phyloP scores from a whole-genome alignment of 192 early-diverging fungal genomes.

The Glomus cerebriforme region DNA sequence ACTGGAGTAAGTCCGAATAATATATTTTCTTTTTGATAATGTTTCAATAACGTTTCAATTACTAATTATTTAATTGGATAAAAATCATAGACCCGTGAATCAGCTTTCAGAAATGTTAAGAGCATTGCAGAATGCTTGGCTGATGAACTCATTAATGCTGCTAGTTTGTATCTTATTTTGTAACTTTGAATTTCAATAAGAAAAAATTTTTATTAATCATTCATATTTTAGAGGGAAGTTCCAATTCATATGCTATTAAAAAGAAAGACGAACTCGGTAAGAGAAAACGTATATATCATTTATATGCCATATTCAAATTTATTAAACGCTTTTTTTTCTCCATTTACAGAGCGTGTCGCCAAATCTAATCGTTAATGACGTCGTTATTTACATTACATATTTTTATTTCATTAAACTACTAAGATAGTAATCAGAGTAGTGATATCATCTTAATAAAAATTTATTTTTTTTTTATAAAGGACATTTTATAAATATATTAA shows the following conservation, averaged over 20 bases:
- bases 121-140: constrained; percentile 99
- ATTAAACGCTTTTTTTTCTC: constrained; percentile 22
- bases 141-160: constrained; percentile 99
- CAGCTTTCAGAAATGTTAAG: constrained; percentile 99
- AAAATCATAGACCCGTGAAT: constrained; percentile 79
- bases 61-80: constrained; percentile 6
- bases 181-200: not conserved
- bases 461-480: too few species aligned
- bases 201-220: not conserved
- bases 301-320: not conserved
- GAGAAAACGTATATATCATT: constrained; percentile 23
- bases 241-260: constrained; percentile 99
- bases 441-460: too few species aligned
- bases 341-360: constrained; percentile 70
- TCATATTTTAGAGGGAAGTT: constrained; percentile 72
- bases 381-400: too few species aligned
- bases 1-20: constrained; percentile 72
- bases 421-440: not conserved
- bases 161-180: constrained; percentile 44
- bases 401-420: not conserved
- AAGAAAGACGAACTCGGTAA: constrained; percentile 96
- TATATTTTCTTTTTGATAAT: not conserved
- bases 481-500: too few species aligned
- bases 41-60: not conserved
- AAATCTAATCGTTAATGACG: constrained; percentile 58